phyloP scores from a whole-genome alignment of 495 filamentous ascomycete genomes.

The Peziza echinospora region DNA sequence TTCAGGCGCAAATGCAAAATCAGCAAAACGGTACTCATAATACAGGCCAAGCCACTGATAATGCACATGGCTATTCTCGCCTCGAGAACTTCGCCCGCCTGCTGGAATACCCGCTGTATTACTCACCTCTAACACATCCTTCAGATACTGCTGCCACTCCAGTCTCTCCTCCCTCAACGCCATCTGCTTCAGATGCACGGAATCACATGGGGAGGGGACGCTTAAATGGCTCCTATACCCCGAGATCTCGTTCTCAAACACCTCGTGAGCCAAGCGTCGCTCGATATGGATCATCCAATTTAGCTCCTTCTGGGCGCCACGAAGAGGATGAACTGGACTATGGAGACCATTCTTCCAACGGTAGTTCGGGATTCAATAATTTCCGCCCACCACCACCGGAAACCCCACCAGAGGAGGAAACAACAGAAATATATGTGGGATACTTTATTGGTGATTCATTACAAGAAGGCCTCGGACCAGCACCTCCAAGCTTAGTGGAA shows the following conservation, averaged over 20 bases:
- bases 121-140: neutral
- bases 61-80: neutral
- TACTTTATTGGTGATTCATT: constrained; percentile 41
- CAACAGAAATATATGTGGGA: constrained; percentile 39
- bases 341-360: constrained; percentile 25
- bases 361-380: constrained; percentile 20
- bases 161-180: neutral
- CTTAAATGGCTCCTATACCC: neutral
- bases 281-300: neutral
- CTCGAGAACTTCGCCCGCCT: neutral
- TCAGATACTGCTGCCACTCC: neutral
- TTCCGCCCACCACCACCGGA: constrained; percentile 23
- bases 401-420: constrained; percentile 26
- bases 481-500: constrained; percentile 19
- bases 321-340: constrained; percentile 19
- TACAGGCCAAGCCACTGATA: neutral
- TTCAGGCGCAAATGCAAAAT: constrained; percentile 28
- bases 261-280: constrained; percentile 1
- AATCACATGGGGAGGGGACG: neutral
- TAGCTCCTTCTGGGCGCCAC: constrained; percentile 2
- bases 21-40: neutral
- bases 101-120: neutral
- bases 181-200: neutral
- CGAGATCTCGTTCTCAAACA: constrained; percentile 12
- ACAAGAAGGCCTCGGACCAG: constrained; percentile 21